Evolutionary conservation across 768 basidiomycete genomes (phyloP), one percentile per base, ranked within the genome.

Genomic region (Lyophyllum atratum): DNA sequence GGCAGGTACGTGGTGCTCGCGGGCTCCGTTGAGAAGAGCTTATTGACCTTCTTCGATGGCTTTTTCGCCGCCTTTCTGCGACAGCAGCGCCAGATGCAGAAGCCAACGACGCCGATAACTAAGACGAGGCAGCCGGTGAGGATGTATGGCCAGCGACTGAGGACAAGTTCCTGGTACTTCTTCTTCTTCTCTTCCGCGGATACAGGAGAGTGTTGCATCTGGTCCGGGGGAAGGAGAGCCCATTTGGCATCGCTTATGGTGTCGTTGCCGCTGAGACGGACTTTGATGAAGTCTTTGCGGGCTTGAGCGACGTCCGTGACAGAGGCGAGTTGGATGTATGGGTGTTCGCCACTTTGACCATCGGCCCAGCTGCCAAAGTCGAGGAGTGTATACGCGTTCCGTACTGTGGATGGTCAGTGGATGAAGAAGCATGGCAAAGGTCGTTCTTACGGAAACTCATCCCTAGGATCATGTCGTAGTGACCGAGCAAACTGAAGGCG

Each of bases 401-500:
- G 87, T 59, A 93, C 91, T 92, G 59, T 25, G 31, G 21, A 25
- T 24, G 17, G 54, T 61, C 11, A 17, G 43, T 11, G 47, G 68
- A 31, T 47, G 42, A 25, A 12, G 22, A n/a, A 10, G 37, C 34
- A 29, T 17, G 17, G 2, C 19, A 28, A 49, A 9, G 26, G 31
- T 34, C 42, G 34, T 8, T 37, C 88, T 63, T 71, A 92, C 90
- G 55, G 75, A 92, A 90, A 52, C 80, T 81, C 89, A 91, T 90
- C 60, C 90, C 90, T 48, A 92, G 79, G 63, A 92, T 90, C 78
- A 92, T 85, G 63, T 93, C 90, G 60, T 89, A 93, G 66, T 87
- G 80, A 60, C 89, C 87, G 25, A 89, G 80, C 40, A 90, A 60
- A 74, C 87, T 86, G 73, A 92, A 90, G 4, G 90, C 89, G 3